Percentiles rank a stretch among this genome's conserved stretches.
Conservation (phyloP, 2,329 filamentous ascomycete genomes). For the Podosphaera xanthii region DNA sequence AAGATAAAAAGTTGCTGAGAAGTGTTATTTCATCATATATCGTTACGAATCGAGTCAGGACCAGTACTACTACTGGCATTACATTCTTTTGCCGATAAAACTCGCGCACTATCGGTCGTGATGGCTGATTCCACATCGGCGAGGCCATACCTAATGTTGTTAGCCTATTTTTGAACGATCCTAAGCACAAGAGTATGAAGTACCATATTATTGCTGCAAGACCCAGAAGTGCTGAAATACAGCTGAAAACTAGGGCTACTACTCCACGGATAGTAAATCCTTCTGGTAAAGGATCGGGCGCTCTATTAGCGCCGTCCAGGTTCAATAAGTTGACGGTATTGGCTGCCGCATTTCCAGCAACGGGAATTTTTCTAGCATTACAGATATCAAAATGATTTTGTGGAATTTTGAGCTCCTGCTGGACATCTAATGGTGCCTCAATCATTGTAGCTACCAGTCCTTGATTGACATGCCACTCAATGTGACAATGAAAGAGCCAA, state of each 20-base stretch:
- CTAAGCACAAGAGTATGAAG: background rate
- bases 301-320: conserved; percentile 25
- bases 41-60: background rate
- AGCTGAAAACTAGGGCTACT: conserved; percentile 14
- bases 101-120: conserved; percentile 1
- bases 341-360: conserved; percentile 49
- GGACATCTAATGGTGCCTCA: conserved; percentile 15
- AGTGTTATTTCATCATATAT: too few relatives aligned
- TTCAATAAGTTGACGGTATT: conserved; percentile 43
- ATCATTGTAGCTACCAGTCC: conserved; percentile 41
- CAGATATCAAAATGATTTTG: conserved; percentile 34
- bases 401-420: conserved; percentile 29
- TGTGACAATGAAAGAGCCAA: conserved; percentile 61
- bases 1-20: too few relatives aligned
- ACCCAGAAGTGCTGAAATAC: conserved; percentile 12
- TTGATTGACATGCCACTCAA: conserved; percentile 51
- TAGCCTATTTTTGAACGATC: background rate
- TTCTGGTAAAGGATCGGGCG: conserved; percentile 10
- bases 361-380: conserved; percentile 25
- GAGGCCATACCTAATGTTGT: conserved; percentile 11
- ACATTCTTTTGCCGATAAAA: background rate
- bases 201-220: conserved; percentile 13
- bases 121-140: conserved; percentile 15
- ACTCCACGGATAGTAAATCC: conserved; percentile 14
- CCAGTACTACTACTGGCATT: background rate